Conservation (phyloP, 352 stramenopile genomes). For the Globisporangium radiosum region DNA sequence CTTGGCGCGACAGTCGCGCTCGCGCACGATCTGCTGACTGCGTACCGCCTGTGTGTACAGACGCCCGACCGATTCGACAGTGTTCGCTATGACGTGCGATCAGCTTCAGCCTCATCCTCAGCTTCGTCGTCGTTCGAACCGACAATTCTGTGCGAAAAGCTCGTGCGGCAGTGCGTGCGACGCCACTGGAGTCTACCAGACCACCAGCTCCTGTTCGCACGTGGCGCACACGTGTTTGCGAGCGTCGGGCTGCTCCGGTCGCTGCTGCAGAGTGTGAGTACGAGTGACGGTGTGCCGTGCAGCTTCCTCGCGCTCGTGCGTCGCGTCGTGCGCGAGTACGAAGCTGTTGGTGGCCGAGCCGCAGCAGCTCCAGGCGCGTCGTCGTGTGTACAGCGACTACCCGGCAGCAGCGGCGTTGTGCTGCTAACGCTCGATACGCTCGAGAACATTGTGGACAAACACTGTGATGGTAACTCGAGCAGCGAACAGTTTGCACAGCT, state of each 20-base stretch:
- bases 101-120: too few species aligned
- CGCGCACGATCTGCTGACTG: constrained; percentile 24
- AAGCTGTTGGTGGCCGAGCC: constrained; percentile 22
- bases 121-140: too few species aligned
- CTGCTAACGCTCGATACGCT: constrained; percentile 38
- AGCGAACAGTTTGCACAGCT: constrained; percentile 18
- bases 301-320: constrained; percentile 21
- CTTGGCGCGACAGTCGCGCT: constrained; percentile 25
- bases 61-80: neutral
- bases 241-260: constrained; percentile 29
- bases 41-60: constrained; percentile 11
- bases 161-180: constrained; percentile 30
- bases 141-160: constrained; percentile 7
- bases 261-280: constrained; percentile 17
- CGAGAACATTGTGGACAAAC: constrained; percentile 17
- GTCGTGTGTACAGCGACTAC: constrained; percentile 19
- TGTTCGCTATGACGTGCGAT: too few species aligned
- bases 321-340: constrained; percentile 34
- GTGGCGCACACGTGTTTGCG: constrained; percentile 36
- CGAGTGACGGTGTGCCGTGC: constrained; percentile 19
- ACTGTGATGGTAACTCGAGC: neutral
- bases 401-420: constrained; percentile 11
- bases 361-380: constrained; percentile 1
- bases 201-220: constrained; percentile 24
- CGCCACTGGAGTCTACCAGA: constrained; percentile 33